A percentile compares a stretch with the other conserved stretches of the same genome.
These are phyloP conservation scores for Piper longum DNA, from an alignment of 164 flowering plant genomes.

Conservation along the genomic window DNA sequence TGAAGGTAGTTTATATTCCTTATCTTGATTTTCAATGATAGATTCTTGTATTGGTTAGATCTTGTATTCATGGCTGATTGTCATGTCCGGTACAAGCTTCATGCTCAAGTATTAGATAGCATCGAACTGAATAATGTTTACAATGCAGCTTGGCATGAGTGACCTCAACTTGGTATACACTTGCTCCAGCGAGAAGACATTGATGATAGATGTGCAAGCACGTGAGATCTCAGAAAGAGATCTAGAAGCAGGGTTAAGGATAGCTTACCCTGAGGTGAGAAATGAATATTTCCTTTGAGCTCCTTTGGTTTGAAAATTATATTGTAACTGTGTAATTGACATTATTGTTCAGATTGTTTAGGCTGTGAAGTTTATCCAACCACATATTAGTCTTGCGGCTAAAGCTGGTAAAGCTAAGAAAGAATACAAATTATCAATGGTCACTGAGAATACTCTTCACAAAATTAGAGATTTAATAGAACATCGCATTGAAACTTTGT, in stretches of 20 bases:
- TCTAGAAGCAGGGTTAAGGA: conserved; percentile 63
- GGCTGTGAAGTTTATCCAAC: conserved; percentile 86
- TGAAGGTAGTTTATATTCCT: too few relatives aligned
- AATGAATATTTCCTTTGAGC: neutral
- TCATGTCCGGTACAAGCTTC: neutral
- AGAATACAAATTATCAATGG: conserved; percentile 63
- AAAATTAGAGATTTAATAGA: conserved; percentile 55
- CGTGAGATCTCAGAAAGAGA: conserved; percentile 89
- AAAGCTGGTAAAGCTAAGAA: conserved; percentile 80
- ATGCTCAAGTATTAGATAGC: neutral
- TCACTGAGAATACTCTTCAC: conserved; percentile 50
- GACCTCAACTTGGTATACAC: conserved; percentile 96
- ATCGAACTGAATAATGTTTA: neutral
- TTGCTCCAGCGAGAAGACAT: conserved; percentile 80
- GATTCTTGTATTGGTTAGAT: too few relatives aligned
- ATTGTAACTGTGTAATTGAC: conserved; percentile 1
- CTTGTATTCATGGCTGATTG: neutral
- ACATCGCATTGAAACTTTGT: conserved; percentile 66
- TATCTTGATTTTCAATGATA: too few relatives aligned
- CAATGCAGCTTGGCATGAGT: conserved; percentile 65
- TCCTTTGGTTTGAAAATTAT: neutral
- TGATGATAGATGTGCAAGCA: conserved; percentile 95
- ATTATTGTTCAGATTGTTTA: conserved; percentile 15
- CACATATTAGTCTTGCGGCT: conserved; percentile 79
- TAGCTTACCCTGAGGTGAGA: conserved; percentile 85